These are phyloP conservation scores for Sindora glabra DNA, from an alignment of 306 rosid genomes.

Conservation along the genomic window DNA sequence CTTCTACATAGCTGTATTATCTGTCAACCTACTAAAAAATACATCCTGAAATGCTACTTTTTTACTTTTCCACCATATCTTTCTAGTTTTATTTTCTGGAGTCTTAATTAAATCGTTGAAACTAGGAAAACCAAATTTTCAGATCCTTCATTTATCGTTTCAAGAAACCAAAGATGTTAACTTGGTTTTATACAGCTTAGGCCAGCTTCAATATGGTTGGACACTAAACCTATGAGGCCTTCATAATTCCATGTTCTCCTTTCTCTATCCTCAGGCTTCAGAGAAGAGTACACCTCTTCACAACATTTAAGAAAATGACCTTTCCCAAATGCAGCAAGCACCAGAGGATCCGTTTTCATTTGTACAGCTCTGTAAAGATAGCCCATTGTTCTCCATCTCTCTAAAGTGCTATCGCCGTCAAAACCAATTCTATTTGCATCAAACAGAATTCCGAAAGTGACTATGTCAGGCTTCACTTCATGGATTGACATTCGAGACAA, in stretches of 20 bases:
- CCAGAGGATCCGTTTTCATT: conserved; percentile 60
- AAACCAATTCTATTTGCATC: conserved; percentile 53
- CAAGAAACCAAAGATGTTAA: neutral
- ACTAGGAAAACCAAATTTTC: neutral
- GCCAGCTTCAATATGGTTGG: conserved; percentile 10
- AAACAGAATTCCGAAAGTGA: conserved; percentile 50
- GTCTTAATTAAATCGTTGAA: neutral
- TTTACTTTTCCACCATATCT: neutral
- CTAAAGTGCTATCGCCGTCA: conserved; percentile 35
- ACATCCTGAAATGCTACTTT: neutral
- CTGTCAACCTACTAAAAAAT: neutral
- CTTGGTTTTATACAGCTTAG: conserved; percentile 1
- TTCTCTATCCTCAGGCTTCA: conserved; percentile 41
- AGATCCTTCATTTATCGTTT: neutral
- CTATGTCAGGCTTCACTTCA: conserved; percentile 45
- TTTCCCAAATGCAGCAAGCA: conserved; percentile 67
- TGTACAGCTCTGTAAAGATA: conserved; percentile 39
- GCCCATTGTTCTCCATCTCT: conserved; percentile 49
- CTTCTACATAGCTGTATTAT: neutral
- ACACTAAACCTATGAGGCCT: conserved; percentile 42
- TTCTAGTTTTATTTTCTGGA: neutral
- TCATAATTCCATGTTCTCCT: conserved; percentile 42
- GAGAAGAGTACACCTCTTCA: conserved; percentile 43
- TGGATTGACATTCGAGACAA: conserved; percentile 32
- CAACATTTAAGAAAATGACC: conserved; percentile 52